Base-by-base conservation (phyloP, 441 rosid species). In the Gossypium lobatum region DNA sequence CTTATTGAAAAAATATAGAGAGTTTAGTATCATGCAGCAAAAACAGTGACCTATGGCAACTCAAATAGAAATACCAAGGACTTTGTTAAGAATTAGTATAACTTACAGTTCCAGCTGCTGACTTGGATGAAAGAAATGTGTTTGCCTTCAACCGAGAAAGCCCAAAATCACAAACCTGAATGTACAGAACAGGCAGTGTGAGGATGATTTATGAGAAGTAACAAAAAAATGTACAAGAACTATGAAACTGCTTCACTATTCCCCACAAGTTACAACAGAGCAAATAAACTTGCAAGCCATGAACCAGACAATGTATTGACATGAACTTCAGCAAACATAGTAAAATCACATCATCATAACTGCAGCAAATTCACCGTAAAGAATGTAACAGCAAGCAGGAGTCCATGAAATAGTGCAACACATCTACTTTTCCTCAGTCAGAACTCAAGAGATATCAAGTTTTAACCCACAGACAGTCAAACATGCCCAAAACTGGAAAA, bases 91-190 rank as follows among this genome's bases (percentile, higher is more conserved):
- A 74, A 59, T 64, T 45, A 66, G 79, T 4, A 79, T n/a, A 73
- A 89, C 98, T 88, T 91, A 96, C 99, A 13, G 99, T 93, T 80
- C 99, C 99, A 73, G 98, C 99, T 10, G 98, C 99, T 39, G 99
- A 88, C 79, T 96, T 90, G 70, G 99, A 96, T 65, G 99, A 96
- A 69, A 96, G 93, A 77, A 91, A 96, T 16, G 99, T 93, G 82
- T 85, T 91, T 62, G 97, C 97, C 80, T 96, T 96, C 66, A 91
- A 84, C 54, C 98, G 93, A 59, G 99, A 96, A 76, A 96, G 97
- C 70, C 99, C 99, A 84, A 96, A 96, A 90, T 92, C 99, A 78
- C 97, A 90, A 74, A 96, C 99, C 99, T 96, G 83, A 79, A 78
- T 45, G 28, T 13, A 76, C 55, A 71, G 45, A 72, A 16, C 55